These are phyloP conservation scores for Lactarius akahatsu DNA, from an alignment of 768 basidiomycete genomes.

Conservation along the genomic window DNA sequence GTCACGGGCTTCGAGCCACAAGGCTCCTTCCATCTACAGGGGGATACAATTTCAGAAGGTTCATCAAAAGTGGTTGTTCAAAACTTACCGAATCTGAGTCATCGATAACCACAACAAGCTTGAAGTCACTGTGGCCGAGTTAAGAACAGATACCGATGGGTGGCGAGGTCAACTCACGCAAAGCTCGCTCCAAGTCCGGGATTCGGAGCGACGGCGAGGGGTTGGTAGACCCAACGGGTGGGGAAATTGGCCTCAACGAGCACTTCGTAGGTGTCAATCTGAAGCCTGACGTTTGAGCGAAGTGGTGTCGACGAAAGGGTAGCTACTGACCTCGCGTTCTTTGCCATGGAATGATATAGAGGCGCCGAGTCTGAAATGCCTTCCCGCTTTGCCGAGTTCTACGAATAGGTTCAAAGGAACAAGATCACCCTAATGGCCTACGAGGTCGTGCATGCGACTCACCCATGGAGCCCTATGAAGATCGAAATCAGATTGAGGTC, in stretches of 20 bases:
- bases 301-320: neutral
- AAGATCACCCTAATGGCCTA: neutral
- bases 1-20: constrained; percentile 43
- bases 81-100: constrained; percentile 41
- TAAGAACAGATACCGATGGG: neutral
- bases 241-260: constrained; percentile 36
- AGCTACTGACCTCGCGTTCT: constrained; percentile 35
- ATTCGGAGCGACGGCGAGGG: neutral
- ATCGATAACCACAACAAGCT: constrained; percentile 44
- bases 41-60: neutral
- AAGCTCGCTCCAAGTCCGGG: neutral
- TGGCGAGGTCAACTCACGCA: constrained; percentile 5
- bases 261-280: constrained; percentile 39
- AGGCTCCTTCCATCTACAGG: constrained; percentile 41
- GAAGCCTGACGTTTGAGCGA: neutral
- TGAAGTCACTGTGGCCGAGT: constrained; percentile 37
- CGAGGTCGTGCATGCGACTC: constrained; percentile 1
- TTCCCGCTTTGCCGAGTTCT: constrained; percentile 40
- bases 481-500: neutral
- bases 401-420: neutral
- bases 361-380: constrained; percentile 35
- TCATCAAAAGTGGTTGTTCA: neutral
- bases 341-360: constrained; percentile 38
- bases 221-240: constrained; percentile 10
- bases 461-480: constrained; percentile 23